Base-by-base conservation (phyloP, 768 basidiomycete species). In the Boletus eberwhitei region DNA sequence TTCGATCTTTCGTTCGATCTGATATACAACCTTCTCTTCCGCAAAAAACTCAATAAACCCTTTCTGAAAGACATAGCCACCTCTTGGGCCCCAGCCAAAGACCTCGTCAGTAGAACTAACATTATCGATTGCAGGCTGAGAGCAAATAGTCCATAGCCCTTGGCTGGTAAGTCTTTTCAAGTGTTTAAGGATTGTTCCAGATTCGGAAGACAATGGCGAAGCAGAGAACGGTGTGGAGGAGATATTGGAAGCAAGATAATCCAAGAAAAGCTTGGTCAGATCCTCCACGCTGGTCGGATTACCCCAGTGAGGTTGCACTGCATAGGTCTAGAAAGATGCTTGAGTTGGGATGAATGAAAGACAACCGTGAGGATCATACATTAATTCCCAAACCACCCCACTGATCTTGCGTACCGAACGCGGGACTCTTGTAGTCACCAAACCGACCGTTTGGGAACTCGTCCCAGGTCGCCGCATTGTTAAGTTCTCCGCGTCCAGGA, bases 361-460 rank as follows among this genome's bases (percentile, higher is more conserved):
- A 52, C 14, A 8, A 36, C 19, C 2, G 13, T 19, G 19, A 44
- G 35, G 19, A 21, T 63, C 77, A 36, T 66, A 88, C 86, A 52
- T 82, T 76, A 36, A 87, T 75, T 41, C 77, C 79, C 12, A 82
- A 78, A 36, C 85, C 84, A 52, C 89, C 88, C 88, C 90, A 93
- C 3, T 78, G 86, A 57, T 86, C 87, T 63, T 83, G 84, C 34
- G 77, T 76, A 43, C 97, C 97, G 62, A 88, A 99, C 1, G 97
- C 97, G 21, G 97, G 97, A 75, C 93, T 96, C 65, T 97, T 91
- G 68, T 89, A 91, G 70, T 98, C 97, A 57, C 97, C 97, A 70
- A 98, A 98, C 11, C 97, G 87, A 35, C 97, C 97, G 67, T 99
- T 99, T 8, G 97, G 97, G 69, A 98, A 98, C 65, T 99, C 97